phyloP scores from a whole-genome alignment of 2,329 filamentous ascomycete genomes.

The Trichoderma simmonsii region DNA sequence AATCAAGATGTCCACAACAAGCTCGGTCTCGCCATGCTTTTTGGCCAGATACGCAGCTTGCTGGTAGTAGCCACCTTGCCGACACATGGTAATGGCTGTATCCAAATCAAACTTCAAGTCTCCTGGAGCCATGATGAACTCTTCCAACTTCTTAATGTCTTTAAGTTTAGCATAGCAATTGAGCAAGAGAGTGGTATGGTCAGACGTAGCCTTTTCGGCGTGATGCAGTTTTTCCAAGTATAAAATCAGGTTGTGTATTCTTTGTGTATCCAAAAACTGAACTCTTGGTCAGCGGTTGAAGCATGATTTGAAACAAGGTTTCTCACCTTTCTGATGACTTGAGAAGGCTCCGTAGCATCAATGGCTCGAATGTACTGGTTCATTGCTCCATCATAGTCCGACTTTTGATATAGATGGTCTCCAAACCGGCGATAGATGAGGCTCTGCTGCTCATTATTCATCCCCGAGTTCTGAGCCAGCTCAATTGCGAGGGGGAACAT shows the following conservation, averaged over 20 bases:
- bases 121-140: slow-evolving; percentile 92
- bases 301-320: neutral
- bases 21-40: slow-evolving; percentile 87
- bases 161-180: slow-evolving; percentile 99
- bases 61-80: slow-evolving; percentile 94
- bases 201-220: slow-evolving; percentile 85
- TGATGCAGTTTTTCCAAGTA: slow-evolving; percentile 96
- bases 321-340: slow-evolving; percentile 83
- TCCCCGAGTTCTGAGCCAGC: slow-evolving; percentile 81
- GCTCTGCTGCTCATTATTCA: slow-evolving; percentile 79
- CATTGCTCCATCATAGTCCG: slow-evolving; percentile 98
- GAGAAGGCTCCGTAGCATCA: slow-evolving; percentile 91
- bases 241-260: slow-evolving; percentile 95
- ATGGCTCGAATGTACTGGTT: slow-evolving; percentile 95
- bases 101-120: slow-evolving; percentile 96
- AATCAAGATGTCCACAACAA: slow-evolving; percentile 93
- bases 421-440: slow-evolving; percentile 91
- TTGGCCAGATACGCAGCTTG: slow-evolving; percentile 94
- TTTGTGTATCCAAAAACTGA: slow-evolving; percentile 90
- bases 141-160: slow-evolving; percentile 92
- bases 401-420: slow-evolving; percentile 90
- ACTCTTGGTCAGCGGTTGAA: neutral
- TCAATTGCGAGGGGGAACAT: slow-evolving; percentile 90
- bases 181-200: slow-evolving; percentile 89
- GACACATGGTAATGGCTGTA: slow-evolving; percentile 95